Base-by-base conservation (phyloP, 805 yeast genomes). In the Kluyveromyces starmeri region DNA sequence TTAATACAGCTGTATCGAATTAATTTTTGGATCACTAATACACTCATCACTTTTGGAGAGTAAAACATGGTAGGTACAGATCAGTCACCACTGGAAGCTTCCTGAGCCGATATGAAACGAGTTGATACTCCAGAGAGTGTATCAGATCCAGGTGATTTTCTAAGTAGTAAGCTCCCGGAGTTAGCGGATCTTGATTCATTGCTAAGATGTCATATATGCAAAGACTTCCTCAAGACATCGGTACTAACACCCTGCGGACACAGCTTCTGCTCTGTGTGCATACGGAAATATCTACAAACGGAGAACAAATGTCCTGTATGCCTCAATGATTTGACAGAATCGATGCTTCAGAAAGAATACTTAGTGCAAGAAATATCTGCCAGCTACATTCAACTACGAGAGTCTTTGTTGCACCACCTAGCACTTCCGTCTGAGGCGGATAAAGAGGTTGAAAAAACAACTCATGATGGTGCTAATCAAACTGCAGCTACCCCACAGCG, bases 261-360 rank as follows among this genome's bases (percentile, higher is more conserved):
- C 55, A 78, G 88, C 1, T 88, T 85, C 54, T 88, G 97, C 57
- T 83, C 95, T 0, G 67, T 77, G 10, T 88, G 97, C 54, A 82
- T 88, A 19, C 65, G 95, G 38, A 72, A 80, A 41, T 74, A 79
- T 42, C 58, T 88, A 25, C 61, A 74, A n/a, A 58, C 57, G 24
- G 72, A 70, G 20, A 68, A 71, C 13, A 62, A 68, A 39, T 88
- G 96, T 50, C 96, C 96, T 0, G 58, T 83, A 33, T 88, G 96
- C 54, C 68, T 78, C 16, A 65, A 70, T 17, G 83, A 78, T 45
- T 71, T 78, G 20, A 71, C 75, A 49, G 88, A 83, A 41, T 75
- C 88, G 32, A 71, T 72, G 43, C 57, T 88, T 30, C 68, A 78
- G 39, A 71, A 82, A 44, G 83, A 79, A 28, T 67, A 74, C 24